Base-by-base conservation (phyloP, 2,329 filamentous ascomycete genomes). In the Pseudogymnoascus sp. region DNA sequence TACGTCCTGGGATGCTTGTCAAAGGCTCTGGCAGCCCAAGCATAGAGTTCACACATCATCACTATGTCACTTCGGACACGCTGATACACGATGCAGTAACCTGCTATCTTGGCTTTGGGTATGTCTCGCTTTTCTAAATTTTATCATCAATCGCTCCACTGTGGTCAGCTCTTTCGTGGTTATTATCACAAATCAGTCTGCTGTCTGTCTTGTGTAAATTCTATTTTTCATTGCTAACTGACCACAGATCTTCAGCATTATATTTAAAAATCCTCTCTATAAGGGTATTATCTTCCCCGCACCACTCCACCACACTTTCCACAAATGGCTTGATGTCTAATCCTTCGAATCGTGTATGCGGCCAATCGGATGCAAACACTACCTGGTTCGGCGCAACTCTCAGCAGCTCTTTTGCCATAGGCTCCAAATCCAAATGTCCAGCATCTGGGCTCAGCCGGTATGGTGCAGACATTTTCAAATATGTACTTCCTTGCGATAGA, bases 301-400 rank as follows among this genome's bases (percentile, higher is more conserved):
- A 84, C 78, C 82, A 82, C 12, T 79, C 74, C 62, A 87, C 69
- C 59, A 83, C 81, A 61, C 72, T 76, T 63, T 83, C 77, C 28
- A 84, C 77, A 69, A 82, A 87, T 0, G 80, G 80, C 55, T 71
- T 75, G 21, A 86, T 81, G 67, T 87, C 80, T 1, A 85, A 66
- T 1, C 79, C 80, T 21, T 85, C 81, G 64, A 82, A 87, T 11
- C 84, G 76, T 2, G 85, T 88, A 70, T 87, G 84, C 18, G 85
- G 85, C 85, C 84, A 87, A 67, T 87, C 84, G 0, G 82, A 84
- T 1, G 83, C 83, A 70, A 84, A 87, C 0, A 87, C 78, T 8
- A 84, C 74, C 14, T 78, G 74, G 21, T 63, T 69, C 16, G 77
- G 71, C 1, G 76, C 79, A 4, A 77, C 71, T 3, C 71, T 70